Percentiles rank a stretch among this genome's conserved stretches.
Evolutionary conservation across 2,329 filamentous ascomycete genomes (phyloP).

Genomic region (Hypoxylon sp.): DNA sequence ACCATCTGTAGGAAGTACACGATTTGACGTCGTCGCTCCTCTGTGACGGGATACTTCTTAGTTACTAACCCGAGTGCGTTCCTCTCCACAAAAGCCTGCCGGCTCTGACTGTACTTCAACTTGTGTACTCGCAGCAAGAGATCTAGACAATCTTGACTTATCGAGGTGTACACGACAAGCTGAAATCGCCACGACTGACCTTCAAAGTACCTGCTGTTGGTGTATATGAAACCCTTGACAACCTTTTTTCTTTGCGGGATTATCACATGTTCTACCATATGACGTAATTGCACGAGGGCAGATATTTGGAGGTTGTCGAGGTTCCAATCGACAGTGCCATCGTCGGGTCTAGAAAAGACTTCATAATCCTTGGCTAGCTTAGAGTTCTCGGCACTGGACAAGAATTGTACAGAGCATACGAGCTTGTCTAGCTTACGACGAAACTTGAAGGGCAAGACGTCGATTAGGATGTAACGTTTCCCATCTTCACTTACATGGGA

Average conservation of each 20-base stretch:
- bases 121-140: conserved; percentile 17
- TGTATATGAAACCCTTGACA: conserved; percentile 3
- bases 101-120: conserved; percentile 17
- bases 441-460: neutral
- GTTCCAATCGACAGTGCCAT: conserved; percentile 18
- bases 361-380: conserved; percentile 3
- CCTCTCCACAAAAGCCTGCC: conserved; percentile 17
- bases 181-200: conserved; percentile 19
- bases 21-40: conserved; percentile 18
- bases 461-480: conserved; percentile 19
- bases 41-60: conserved; percentile 14
- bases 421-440: neutral
- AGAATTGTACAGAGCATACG: conserved; percentile 4
- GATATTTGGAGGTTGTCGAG: conserved; percentile 30
- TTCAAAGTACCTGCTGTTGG: conserved; percentile 33
- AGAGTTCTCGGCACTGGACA: neutral
- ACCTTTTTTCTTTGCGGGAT: conserved; percentile 19
- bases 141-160: neutral
- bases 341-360: neutral
- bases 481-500: conserved; percentile 25
- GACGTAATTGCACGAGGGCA: neutral
- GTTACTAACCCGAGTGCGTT: conserved; percentile 5
- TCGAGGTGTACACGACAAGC: conserved; percentile 8
- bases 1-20: conserved; percentile 9
- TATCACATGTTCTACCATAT: conserved; percentile 7